Conservation (phyloP, 2,329 filamentous ascomycete species). For the Didymella arachidicola region DNA sequence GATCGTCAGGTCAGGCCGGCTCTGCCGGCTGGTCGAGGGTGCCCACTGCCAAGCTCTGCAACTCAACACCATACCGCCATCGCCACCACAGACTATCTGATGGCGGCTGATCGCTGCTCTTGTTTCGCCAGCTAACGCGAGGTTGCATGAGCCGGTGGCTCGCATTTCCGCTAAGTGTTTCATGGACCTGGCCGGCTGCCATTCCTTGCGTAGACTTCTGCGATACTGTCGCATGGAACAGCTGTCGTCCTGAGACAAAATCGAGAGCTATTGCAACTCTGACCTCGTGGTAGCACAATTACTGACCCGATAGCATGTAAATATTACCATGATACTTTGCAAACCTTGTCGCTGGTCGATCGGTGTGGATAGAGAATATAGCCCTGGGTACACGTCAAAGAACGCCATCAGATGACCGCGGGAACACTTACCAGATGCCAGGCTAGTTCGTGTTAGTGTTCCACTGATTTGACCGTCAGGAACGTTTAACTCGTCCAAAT, state of each 20-base stretch:
- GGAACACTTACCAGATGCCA: conserved; percentile 14
- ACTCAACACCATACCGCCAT: conserved; percentile 45
- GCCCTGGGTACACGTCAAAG: conserved; percentile 17
- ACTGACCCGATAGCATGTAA: conserved; percentile 6
- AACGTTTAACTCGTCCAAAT: conserved; percentile 18
- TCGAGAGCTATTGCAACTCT: conserved; percentile 7
- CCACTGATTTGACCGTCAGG: conserved; percentile 16
- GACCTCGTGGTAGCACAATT: conserved; percentile 3
- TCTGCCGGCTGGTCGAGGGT: conserved; percentile 15
- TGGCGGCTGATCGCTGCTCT: conserved; percentile 30
- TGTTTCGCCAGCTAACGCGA: conserved; percentile 29
- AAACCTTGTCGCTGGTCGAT: conserved; percentile 12
- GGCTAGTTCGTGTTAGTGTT: conserved; percentile 21
- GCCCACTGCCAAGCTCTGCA: conserved; percentile 29
- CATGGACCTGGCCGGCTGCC: conserved; percentile 14
- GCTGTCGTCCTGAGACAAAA: conserved; percentile 4
- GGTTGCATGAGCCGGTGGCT: conserved; percentile 31
- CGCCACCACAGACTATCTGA: conserved; percentile 30
- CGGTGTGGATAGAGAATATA: conserved; percentile 9
- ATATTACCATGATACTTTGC: conserved; percentile 5
- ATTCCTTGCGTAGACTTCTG: conserved; percentile 14
- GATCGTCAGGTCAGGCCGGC: conserved; percentile 5
- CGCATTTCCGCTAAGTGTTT: conserved; percentile 18
- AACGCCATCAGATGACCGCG: conserved; percentile 23
- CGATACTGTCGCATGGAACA: conserved; percentile 7